Conservation (phyloP, 1,284 basidiomycete genomes). For the Marasmius sp. region DNA sequence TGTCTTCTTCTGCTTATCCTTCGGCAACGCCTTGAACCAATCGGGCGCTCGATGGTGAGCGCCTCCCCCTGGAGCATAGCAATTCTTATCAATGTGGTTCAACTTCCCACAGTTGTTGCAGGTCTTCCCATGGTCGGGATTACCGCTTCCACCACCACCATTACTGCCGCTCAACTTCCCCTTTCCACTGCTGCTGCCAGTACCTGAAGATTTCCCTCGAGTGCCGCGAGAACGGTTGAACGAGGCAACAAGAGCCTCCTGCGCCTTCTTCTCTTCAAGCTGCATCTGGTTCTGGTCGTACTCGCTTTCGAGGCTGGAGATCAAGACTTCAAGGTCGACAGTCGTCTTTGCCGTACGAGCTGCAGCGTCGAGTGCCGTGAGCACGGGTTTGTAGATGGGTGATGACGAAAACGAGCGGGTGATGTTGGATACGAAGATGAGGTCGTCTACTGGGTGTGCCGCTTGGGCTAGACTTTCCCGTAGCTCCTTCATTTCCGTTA, state of each 20-base stretch:
- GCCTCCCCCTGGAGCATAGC: background rate
- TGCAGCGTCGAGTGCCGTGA: background rate
- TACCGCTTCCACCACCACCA: too few species aligned
- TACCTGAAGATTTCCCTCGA: background rate
- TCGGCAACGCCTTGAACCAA: background rate
- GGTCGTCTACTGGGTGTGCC: background rate
- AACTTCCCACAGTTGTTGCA: conserved; percentile 1
- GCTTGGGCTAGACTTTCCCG: background rate
- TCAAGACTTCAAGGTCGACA: background rate
- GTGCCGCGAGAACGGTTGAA: too few species aligned
- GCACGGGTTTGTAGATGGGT: background rate
- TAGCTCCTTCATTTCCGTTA: conserved; percentile 1
- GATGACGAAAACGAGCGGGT: background rate
- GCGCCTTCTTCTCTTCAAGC: background rate
- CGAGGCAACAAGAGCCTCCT: background rate
- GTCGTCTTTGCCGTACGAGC: background rate
- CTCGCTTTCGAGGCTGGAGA: background rate
- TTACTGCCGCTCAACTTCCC: too few species aligned
- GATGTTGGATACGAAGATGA: conserved; percentile 3
- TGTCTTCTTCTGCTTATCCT: background rate
- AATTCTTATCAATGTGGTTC: background rate
- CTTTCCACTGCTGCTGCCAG: background rate
- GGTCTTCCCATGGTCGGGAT: background rate
- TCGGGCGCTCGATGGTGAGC: background rate
- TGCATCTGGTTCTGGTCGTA: background rate